A percentile compares a stretch with the other conserved stretches of the same genome.
phyloP scores from a whole-genome alignment of 129 eudicot genomes.

The Logfia minima region DNA sequence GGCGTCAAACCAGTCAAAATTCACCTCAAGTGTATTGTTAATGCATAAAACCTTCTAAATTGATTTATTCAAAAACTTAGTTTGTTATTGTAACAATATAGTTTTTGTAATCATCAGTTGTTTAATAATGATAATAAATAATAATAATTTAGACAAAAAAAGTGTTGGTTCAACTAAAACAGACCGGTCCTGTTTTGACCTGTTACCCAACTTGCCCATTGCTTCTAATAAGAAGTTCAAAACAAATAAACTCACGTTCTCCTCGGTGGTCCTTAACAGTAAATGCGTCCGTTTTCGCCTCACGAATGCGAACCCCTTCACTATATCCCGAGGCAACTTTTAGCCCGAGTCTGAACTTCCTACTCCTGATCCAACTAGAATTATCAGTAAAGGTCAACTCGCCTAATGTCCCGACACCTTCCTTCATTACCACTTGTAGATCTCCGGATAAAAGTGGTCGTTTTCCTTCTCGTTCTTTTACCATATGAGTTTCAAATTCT shows the following conservation, averaged over 20 bases:
- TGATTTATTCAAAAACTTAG: neutral
- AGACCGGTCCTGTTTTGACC: neutral
- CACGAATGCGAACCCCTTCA: constrained; percentile 75
- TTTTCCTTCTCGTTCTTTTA: constrained; percentile 98
- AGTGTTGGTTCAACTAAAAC: no score
- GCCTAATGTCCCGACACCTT: constrained; percentile 96
- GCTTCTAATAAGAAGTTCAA: neutral
- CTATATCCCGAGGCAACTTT: constrained; percentile 72
- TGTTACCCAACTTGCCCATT: neutral
- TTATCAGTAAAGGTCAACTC: constrained; percentile 94
- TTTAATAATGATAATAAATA: no score
- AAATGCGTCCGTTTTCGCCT: constrained; percentile 95
- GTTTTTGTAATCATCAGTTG: neutral
- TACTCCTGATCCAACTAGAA: constrained; percentile 98
- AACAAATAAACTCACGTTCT: constrained; percentile 67
- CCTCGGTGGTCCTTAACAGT: constrained; percentile 97
- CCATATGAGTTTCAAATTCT: constrained; percentile 87
- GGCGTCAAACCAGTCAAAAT: neutral
- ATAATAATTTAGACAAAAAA: no score
- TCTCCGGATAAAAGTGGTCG: constrained; percentile 95
- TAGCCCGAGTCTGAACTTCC: constrained; percentile 91
- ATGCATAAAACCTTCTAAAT: neutral
- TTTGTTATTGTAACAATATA: neutral
- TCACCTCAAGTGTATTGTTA: neutral
- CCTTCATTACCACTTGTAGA: constrained; percentile 73